phyloP scores from a whole-genome alignment of 1,284 basidiomycete genomes.

The Tilletiopsis washingtonensis region DNA sequence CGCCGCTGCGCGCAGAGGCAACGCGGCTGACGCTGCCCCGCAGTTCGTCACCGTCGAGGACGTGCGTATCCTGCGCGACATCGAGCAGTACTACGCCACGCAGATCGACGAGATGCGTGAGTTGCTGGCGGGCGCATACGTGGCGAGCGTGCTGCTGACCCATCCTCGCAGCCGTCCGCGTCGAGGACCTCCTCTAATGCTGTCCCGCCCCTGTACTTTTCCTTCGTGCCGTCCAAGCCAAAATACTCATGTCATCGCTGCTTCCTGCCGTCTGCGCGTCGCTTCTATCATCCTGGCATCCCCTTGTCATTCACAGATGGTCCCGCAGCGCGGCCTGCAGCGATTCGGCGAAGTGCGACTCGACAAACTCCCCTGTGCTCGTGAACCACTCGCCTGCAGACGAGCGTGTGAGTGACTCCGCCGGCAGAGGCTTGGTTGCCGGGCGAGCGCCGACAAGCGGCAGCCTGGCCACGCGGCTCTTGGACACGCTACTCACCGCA shows the following conservation, averaged over 20 bases:
- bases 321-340: constrained; percentile 30
- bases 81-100: constrained; percentile 42
- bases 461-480: neutral
- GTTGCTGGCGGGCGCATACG: neutral
- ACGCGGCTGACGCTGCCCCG: neutral
- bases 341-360: constrained; percentile 28
- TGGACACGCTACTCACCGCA: constrained; percentile 21
- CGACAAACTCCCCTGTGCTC: constrained; percentile 39
- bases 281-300: too few relatives aligned
- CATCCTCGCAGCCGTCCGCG: neutral
- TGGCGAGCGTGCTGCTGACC: neutral
- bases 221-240: too few relatives aligned
- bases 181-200: too few relatives aligned
- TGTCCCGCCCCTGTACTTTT: too few relatives aligned
- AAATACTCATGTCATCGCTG: too few relatives aligned
- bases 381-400: constrained; percentile 47
- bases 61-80: constrained; percentile 38
- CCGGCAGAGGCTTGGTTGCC: neutral
- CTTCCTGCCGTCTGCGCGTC: too few relatives aligned
- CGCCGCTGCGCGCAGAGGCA: neutral
- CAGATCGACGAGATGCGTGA: constrained; percentile 45
- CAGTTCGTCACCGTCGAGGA: constrained; percentile 63
- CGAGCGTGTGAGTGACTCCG: neutral
- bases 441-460: neutral
- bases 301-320: too few relatives aligned